Percentiles rank a stretch among this genome's conserved stretches.
phyloP scores from a whole-genome alignment of 148 eudicot species.

The Fagopyrum esculentum region DNA sequence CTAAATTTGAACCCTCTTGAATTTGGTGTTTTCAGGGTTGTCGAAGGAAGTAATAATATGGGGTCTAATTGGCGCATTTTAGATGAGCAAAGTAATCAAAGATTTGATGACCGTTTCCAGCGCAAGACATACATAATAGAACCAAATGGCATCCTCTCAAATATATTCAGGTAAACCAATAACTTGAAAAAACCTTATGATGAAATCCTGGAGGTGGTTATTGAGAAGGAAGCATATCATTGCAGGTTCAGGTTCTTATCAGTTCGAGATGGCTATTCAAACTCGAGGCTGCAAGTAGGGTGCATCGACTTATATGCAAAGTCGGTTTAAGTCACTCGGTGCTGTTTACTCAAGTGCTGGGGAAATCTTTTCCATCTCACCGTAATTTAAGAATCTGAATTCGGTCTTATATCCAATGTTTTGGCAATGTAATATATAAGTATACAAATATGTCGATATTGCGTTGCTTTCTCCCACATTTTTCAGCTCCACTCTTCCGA shows the following conservation, averaged over 20 bases:
- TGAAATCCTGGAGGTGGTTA: neutral
- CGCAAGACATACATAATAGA: conserved; percentile 47
- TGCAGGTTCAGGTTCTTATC: conserved; percentile 69
- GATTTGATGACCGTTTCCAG: conserved; percentile 61
- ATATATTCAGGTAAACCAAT: conserved; percentile 59
- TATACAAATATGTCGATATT: too few species aligned
- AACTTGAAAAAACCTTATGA: neutral
- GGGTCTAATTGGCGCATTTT: conserved; percentile 70
- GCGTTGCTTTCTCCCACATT: too few species aligned
- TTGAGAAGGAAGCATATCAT: neutral
- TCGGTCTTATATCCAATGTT: too few species aligned
- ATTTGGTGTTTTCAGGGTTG: conserved; percentile 40
- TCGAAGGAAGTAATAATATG: conserved; percentile 84
- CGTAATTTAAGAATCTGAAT: too few species aligned
- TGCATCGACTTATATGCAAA: conserved; percentile 68
- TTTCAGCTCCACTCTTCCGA: too few species aligned
- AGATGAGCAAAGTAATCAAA: conserved; percentile 64
- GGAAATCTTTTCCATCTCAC: too few species aligned
- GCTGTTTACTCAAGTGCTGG: neutral
- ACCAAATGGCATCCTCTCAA: conserved; percentile 35
- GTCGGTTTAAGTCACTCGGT: neutral
- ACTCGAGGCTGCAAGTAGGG: conserved; percentile 75
- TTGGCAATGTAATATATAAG: too few species aligned
- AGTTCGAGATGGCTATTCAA: conserved; percentile 52
- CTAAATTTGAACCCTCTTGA: too few species aligned